Evolutionary conservation across 768 basidiomycete species (phyloP).

Genomic region (Agrocybe chaxingu): DNA sequence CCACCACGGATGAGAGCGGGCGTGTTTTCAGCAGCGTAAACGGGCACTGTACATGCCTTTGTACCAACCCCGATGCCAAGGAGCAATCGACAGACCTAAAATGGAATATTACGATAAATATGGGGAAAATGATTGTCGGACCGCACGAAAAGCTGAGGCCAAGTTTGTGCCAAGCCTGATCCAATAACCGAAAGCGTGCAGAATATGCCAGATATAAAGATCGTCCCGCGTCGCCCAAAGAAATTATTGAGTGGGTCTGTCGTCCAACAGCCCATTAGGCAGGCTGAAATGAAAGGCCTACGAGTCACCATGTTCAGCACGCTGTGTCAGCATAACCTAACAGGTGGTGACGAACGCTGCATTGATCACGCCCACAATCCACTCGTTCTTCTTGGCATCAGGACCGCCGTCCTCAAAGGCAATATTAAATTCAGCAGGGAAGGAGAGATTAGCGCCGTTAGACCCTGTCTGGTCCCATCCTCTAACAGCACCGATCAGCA

Average conservation of each 20-base stretch:
- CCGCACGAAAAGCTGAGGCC: constrained; percentile 43
- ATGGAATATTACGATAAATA: neutral
- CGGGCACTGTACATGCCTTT: constrained; percentile 53
- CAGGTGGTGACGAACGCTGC: constrained; percentile 34
- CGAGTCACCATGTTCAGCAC: neutral
- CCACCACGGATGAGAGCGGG: constrained; percentile 80
- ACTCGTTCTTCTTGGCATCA: constrained; percentile 43
- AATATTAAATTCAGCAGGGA: constrained; percentile 47
- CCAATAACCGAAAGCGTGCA: constrained; percentile 43
- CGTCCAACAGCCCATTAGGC: constrained; percentile 38
- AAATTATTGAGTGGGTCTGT: constrained; percentile 51
- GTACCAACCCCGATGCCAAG: constrained; percentile 60
- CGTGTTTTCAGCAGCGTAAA: constrained; percentile 65
- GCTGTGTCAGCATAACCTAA: neutral
- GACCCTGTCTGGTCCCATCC: constrained; percentile 54
- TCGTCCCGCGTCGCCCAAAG: constrained; percentile 55
- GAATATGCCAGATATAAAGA: constrained; percentile 51
- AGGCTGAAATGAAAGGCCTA: constrained; percentile 36
- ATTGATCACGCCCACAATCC: constrained; percentile 72
- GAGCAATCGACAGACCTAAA: constrained; percentile 44
- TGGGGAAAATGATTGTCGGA: constrained; percentile 1
- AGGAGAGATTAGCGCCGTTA: constrained; percentile 56
- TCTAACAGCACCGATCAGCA: constrained; percentile 8
- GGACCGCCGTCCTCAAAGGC: constrained; percentile 19
- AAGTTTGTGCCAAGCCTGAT: constrained; percentile 43